phyloP scores from a whole-genome alignment of 768 basidiomycete species.

The Calvatia gigantea region DNA sequence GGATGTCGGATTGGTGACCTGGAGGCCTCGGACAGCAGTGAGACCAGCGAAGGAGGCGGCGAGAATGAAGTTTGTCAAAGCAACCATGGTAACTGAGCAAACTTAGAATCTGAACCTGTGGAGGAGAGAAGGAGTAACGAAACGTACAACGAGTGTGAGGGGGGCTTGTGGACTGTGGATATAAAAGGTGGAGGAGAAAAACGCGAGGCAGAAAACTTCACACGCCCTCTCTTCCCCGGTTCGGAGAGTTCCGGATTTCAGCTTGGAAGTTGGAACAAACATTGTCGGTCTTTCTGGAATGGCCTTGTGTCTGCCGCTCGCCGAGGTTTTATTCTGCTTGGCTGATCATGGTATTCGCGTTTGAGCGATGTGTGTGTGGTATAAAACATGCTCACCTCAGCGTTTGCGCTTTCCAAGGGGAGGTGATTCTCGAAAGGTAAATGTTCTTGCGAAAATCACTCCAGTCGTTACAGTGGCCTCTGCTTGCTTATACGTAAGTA shows the following conservation, averaged over 20 bases:
- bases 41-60: constrained; percentile 29
- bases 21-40: constrained; percentile 35
- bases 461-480: too few relatives aligned
- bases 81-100: constrained; percentile 1
- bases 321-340: too few relatives aligned
- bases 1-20: constrained; percentile 42
- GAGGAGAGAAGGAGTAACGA: neutral
- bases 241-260: neutral
- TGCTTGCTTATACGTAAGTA: too few relatives aligned
- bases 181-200: neutral
- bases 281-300: too few relatives aligned
- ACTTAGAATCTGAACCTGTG: neutral
- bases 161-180: neutral
- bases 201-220: neutral
- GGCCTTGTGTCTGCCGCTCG: too few relatives aligned
- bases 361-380: too few relatives aligned
- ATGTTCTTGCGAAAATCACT: too few relatives aligned
- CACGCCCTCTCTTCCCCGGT: neutral
- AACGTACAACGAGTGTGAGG: constrained; percentile 4
- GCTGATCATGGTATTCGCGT: too few relatives aligned
- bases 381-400: too few relatives aligned
- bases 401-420: too few relatives aligned
- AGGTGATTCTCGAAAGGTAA: too few relatives aligned
- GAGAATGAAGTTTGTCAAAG: neutral
- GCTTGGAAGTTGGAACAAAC: too few relatives aligned